phyloP scores from a whole-genome alignment of 2,329 filamentous ascomycete species.

The Teratosphaeria destructans region DNA sequence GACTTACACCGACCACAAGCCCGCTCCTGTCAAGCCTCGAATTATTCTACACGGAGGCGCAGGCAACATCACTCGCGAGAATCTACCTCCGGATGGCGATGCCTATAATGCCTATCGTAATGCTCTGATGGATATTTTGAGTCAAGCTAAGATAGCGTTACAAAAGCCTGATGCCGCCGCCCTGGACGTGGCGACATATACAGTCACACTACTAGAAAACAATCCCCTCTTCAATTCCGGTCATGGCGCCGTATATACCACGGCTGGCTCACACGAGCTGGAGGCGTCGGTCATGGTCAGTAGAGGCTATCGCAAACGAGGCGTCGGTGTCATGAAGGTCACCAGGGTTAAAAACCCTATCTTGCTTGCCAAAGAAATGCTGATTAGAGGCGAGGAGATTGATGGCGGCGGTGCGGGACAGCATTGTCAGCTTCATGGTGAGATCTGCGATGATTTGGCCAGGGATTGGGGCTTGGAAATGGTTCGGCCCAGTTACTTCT shows the following conservation, averaged over 20 bases:
- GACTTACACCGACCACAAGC: conserved; percentile 8
- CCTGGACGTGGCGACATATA: conserved; percentile 63
- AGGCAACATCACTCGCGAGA: conserved; percentile 35
- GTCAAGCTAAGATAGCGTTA: conserved; percentile 20
- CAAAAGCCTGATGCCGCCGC: conserved; percentile 41
- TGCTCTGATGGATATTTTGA: conserved; percentile 30
- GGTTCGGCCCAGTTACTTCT: conserved; percentile 64
- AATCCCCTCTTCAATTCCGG: conserved; percentile 76
- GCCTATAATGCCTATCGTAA: conserved; percentile 29
- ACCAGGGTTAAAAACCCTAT: conserved; percentile 71
- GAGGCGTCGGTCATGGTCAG: conserved; percentile 84
- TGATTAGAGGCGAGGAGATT: conserved; percentile 56
- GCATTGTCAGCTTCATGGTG: conserved; percentile 60
- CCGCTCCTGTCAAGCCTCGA: conserved; percentile 24
- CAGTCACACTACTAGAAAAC: conserved; percentile 66
- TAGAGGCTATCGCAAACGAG: conserved; percentile 60
- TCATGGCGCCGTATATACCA: conserved; percentile 77
- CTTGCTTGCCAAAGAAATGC: conserved; percentile 57
- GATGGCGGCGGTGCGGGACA: conserved; percentile 51
- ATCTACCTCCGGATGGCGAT: conserved; percentile 22
- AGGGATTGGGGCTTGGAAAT: conserved; percentile 52
- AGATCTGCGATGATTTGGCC: conserved; percentile 59
- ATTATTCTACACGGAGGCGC: conserved; percentile 42
- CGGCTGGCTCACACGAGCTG: conserved; percentile 71
- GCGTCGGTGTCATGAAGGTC: conserved; percentile 65